A percentile compares a stretch with the other conserved stretches of the same genome.
These are phyloP conservation scores for Blastobotrys apis DNA, from an alignment of 1,139 yeast species.

Conservation along the genomic window DNA sequence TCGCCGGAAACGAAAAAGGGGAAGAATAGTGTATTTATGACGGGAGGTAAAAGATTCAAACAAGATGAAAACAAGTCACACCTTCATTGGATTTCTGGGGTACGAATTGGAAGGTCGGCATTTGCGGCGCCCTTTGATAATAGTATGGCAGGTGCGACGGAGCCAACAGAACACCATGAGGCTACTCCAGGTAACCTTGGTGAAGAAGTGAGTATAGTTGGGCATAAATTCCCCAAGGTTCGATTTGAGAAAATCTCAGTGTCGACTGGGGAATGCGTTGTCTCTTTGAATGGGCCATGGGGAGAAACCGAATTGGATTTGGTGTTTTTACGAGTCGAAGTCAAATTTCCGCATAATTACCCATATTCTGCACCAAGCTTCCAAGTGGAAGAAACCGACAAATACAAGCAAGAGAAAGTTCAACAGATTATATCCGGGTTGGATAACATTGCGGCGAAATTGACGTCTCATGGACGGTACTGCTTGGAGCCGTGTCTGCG, in stretches of 20 bases:
- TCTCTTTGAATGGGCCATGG: conserved; percentile 81
- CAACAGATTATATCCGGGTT: conserved; percentile 50
- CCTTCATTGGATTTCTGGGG: conserved; percentile 91
- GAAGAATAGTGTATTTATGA: conserved; percentile 11
- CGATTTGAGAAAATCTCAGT: conserved; percentile 84
- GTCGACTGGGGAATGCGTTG: conserved; percentile 70
- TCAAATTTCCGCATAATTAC: conserved; percentile 65
- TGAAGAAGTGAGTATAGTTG: conserved; percentile 85
- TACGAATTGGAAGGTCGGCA: conserved; percentile 61
- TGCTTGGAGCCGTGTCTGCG: conserved; percentile 78
- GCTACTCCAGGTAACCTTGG: conserved; percentile 69
- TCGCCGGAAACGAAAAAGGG: conserved; percentile 8
- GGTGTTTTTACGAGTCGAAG: conserved; percentile 63
- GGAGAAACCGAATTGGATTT: conserved; percentile 43
- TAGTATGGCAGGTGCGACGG: conserved; percentile 17
- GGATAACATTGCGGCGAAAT: conserved; percentile 52
- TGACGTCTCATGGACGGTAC: conserved; percentile 54
- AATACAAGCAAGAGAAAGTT: conserved; percentile 47
- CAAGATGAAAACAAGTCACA: conserved; percentile 51
- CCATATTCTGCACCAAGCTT: conserved; percentile 63
- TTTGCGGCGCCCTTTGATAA: conserved; percentile 34
- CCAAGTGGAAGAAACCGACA: conserved; percentile 73
- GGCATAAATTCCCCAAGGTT: conserved; percentile 84
- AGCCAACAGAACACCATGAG: conserved; percentile 34
- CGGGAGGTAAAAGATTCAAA: conserved; percentile 5